A percentile compares a stretch with the other conserved stretches of the same genome.
phyloP scores from a whole-genome alignment of 768 basidiomycete species.

The Collybia mongolica region DNA sequence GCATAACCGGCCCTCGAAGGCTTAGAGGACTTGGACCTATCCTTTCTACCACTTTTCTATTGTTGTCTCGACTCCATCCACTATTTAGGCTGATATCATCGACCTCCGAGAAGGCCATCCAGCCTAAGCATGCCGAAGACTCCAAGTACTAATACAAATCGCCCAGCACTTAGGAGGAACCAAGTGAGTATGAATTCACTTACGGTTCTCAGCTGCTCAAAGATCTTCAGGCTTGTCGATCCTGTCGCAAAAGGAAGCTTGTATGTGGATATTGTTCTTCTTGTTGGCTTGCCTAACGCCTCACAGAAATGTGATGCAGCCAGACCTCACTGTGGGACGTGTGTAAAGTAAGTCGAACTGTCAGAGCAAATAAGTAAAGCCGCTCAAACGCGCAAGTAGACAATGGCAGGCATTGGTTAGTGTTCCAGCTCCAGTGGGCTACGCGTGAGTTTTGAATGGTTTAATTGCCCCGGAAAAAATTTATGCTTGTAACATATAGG shows the following conservation, averaged over 20 bases:
- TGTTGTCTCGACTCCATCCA: neutral
- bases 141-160: conserved; percentile 39
- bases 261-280: conserved; percentile 38
- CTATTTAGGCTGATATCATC: neutral
- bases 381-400: conserved; percentile 31
- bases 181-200: conserved; percentile 45
- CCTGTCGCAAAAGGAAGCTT: conserved; percentile 83
- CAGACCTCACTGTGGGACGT: conserved; percentile 83
- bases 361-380: neutral
- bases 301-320: conserved; percentile 84
- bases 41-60: neutral
- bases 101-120: neutral
- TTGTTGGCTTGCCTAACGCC: neutral
- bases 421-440: conserved; percentile 83
- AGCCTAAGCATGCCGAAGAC: conserved; percentile 63
- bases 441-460: conserved; percentile 55
- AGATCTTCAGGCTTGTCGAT: conserved; percentile 64
- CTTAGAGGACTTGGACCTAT: neutral
- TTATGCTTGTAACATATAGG: conserved; percentile 30
- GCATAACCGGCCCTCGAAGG: no score
- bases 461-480: conserved; percentile 5
- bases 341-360: conserved; percentile 66
- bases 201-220: conserved; percentile 1
- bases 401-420: conserved; percentile 82
- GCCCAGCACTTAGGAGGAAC: conserved; percentile 75